phyloP scores from a whole-genome alignment of 768 basidiomycete species.

The Mycena vulgaris region DNA sequence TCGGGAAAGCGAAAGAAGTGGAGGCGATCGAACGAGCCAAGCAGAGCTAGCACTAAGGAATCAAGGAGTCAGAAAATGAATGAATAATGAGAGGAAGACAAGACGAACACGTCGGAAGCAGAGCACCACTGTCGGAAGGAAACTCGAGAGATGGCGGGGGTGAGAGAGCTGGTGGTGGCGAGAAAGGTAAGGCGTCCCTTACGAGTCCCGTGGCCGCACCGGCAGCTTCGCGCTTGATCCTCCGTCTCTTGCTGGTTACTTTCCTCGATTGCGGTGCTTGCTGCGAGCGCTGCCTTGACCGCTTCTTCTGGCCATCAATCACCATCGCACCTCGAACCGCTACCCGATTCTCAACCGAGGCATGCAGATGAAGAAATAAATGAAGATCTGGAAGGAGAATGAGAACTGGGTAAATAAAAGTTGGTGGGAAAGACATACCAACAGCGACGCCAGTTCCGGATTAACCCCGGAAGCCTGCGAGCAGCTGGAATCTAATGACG shows the following conservation, averaged over 20 bases:
- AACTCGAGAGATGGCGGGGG: too few relatives aligned
- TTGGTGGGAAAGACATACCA: too few relatives aligned
- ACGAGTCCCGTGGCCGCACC: conserved; percentile 6
- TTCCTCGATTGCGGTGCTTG: neutral
- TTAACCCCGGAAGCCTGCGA: neutral
- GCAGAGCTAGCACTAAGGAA: too few relatives aligned
- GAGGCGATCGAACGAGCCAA: neutral
- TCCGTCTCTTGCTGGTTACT: neutral
- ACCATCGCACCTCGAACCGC: neutral
- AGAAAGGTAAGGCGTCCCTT: neutral
- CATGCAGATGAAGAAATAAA: too few relatives aligned
- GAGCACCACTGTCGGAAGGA: too few relatives aligned
- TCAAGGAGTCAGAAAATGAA: too few relatives aligned
- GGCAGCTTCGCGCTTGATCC: neutral
- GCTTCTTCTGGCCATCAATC: neutral
- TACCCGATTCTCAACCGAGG: conserved; percentile 17
- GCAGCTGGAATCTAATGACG: neutral
- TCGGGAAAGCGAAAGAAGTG: neutral
- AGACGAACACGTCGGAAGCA: too few relatives aligned
- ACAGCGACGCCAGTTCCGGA: neutral
- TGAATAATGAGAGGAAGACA: too few relatives aligned
- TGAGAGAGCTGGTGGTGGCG: neutral
- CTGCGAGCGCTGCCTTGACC: neutral
- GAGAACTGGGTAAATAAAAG: too few relatives aligned
- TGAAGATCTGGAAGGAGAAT: too few relatives aligned